Conservation (phyloP, 352 stramenopile species). For the Phytophthora citricola region DNA sequence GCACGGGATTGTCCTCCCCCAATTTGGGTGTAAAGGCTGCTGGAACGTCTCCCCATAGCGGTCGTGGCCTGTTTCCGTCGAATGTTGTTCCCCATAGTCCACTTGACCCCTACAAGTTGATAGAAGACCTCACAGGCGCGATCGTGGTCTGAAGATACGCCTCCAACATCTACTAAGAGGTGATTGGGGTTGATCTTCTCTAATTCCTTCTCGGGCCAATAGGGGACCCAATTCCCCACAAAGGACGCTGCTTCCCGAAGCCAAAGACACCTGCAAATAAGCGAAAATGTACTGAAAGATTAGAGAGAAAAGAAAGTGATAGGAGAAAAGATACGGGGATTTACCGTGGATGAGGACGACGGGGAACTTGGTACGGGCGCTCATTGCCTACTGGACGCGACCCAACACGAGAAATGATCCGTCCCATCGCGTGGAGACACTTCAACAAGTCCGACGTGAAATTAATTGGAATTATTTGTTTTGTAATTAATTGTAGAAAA, state of each 20-base stretch:
- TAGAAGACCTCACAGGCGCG: constrained; percentile 74
- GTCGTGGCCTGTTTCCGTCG: constrained; percentile 37
- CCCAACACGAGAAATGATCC: constrained; percentile 3
- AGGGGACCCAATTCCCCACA: constrained; percentile 56
- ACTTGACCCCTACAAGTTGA: constrained; percentile 64
- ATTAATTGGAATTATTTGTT: too few relatives aligned
- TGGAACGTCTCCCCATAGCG: constrained; percentile 55
- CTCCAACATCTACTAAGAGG: constrained; percentile 62
- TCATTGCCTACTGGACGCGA: constrained; percentile 25
- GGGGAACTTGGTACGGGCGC: constrained; percentile 50
- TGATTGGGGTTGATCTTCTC: constrained; percentile 62
- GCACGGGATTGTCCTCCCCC: constrained; percentile 60
- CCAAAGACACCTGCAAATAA: constrained; percentile 55
- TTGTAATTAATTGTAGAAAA: too few relatives aligned
- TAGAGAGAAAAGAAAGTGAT: neutral
- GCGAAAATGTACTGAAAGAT: neutral
- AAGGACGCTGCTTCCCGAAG: constrained; percentile 51
- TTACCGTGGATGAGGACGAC: constrained; percentile 74
- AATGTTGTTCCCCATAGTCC: constrained; percentile 68
- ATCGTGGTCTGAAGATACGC: constrained; percentile 73
- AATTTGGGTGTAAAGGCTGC: constrained; percentile 40
- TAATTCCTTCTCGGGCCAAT: constrained; percentile 64
- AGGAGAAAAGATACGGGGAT: neutral
- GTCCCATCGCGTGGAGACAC: neutral
- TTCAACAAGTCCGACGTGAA: constrained; percentile 15